Evolutionary conservation across 2,329 filamentous ascomycete species (phyloP), one percentile per base, ranked within the genome.

Genomic region (Fusarium keratoplasticum): DNA sequence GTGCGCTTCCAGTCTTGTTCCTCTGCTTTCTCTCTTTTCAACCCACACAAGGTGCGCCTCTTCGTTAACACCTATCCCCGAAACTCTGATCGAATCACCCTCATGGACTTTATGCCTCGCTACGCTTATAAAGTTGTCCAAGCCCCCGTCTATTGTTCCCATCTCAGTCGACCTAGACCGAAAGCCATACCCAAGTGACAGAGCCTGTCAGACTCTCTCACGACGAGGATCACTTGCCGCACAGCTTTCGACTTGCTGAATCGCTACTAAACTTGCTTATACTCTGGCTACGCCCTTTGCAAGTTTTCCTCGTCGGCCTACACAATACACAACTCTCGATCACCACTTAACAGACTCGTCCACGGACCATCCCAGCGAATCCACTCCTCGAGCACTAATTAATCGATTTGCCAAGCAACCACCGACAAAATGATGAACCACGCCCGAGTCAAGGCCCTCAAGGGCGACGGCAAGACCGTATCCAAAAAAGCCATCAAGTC

Each of bases 381-480:
- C 47, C 58, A 54, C 44, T 20, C 18, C 27, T 54, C 60, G 50
- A 35, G 31, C n/a, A 27, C 16, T 29, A 13, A 40, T 44, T 29
- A 14, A 54, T 36, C 40, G n/a, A 57, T 20, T 38, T 33, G n/a
- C 35, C 36, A 18, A 63, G 35, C 20, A 63, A 35, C 20, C 25
- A 18, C 61, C 18, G 16, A 54, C 35, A 64, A 58, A 59, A 64
- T 57, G 40, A 93, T 93, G 90, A 90, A 88, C 79, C 90, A 92
- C 78, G 85, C 89, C 64, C 86, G 91, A 76, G 91, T 93, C 80
- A 92, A 93, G 82, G 92, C 90, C 60, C 89, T 94, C 67, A 85
- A 87, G 71, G 91, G 92, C 83, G 91, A 90, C 84, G 89, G 89
- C 80, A 95, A 95, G 85, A 95, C 92, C 18, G 83, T 90, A 36